Evolutionary conservation across 345 rosid species (phyloP), one percentile per base, ranked within the genome.

Genomic region (Gossypium anomalum): DNA sequence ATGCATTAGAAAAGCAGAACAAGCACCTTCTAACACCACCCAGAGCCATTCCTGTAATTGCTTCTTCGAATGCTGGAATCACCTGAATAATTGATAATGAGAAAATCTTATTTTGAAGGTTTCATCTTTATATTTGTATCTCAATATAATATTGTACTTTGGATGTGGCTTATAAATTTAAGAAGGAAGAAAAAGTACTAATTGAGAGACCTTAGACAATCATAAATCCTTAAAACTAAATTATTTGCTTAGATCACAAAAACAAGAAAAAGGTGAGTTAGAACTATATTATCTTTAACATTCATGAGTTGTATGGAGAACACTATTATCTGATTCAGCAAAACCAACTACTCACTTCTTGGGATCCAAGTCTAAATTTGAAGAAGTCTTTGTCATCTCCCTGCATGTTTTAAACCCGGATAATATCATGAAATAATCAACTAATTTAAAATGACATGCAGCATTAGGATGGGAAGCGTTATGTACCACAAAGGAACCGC

Each of bases 41-140:
- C 27, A 78, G 69, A 75, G 98, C 85, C 98, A 94, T 92, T 80
- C 98, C 97, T 19, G 88, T 79, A 80, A 92, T 87, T 60, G 97
- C 98, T 81, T 94, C 97, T 82, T 92, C 97, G 70, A 94, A 90
- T 55, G 98, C 98, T 20, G 95, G 98, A 76, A 94, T 92, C 52
- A 92, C 98, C 98, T 94, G 80, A 75, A 76, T 34, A 82, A 55
- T 15, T 47, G 25, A 27, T n/a, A 60, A 73, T 2, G 22, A 49
- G 60, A 22, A 20, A 23, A 53, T 11, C 49, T 27, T 55, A 43
- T 76, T 76, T 34, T 23, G 43, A 53, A 51, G 29, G n/a, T 44
- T 23, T 23, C 7, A 11, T 59, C 60, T 59, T 52, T 20, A 70
- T 23, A 55, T 43, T 34, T 38, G 47, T 68, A 61, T 48, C 27